Conservation (phyloP, 2,329 filamentous ascomycete genomes). For the Neopestalotiopsis sp. region DNA sequence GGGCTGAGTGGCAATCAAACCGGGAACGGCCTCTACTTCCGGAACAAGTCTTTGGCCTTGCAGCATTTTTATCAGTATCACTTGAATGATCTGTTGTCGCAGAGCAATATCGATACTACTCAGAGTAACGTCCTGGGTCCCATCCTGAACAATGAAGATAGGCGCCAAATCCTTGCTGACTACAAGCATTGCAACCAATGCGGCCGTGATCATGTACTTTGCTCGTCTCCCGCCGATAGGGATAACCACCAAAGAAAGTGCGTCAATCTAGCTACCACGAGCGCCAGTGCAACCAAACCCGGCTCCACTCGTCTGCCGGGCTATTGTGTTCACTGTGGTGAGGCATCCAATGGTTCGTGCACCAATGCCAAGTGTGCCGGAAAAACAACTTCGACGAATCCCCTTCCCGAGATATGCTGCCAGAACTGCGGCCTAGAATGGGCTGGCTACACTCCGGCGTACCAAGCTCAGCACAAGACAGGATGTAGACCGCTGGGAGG, state of each 20-base stretch:
- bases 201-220: slow-evolving; percentile 6
- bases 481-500: slow-evolving; percentile 9
- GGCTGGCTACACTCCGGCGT: background rate
- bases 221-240: background rate
- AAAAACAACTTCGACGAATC: background rate
- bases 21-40: background rate
- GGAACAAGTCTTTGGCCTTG: background rate
- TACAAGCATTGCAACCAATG: slow-evolving; percentile 16
- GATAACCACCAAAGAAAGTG: slow-evolving; percentile 13
- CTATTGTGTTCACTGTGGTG: slow-evolving; percentile 6
- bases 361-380: background rate
- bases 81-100: background rate
- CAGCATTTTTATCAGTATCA: slow-evolving; percentile 18
- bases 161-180: background rate
- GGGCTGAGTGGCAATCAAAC: background rate
- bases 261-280: background rate
- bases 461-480: background rate
- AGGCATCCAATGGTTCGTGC: background rate
- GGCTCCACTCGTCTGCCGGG: background rate
- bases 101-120: background rate
- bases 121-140: background rate
- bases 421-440: slow-evolving; percentile 1
- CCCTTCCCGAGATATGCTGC: slow-evolving; percentile 2
- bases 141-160: background rate
- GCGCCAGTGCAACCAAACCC: background rate